A percentile compares a stretch with the other conserved stretches of the same genome.
Evolutionary conservation across 805 yeast species (phyloP).

Genomic region (Metschnikowia similis): DNA sequence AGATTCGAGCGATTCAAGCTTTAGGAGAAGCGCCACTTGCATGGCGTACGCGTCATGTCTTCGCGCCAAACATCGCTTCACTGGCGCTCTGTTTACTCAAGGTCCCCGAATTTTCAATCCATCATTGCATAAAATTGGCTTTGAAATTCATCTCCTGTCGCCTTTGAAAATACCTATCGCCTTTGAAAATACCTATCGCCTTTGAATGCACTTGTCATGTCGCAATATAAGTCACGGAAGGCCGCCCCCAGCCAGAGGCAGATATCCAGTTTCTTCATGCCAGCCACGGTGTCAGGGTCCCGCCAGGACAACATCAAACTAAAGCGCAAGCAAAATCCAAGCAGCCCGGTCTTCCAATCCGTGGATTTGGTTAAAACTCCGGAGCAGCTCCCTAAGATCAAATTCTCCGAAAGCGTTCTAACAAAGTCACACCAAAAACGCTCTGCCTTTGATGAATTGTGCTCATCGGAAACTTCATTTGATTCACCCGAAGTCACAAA

Average conservation of each 20-base stretch:
- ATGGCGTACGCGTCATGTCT: neutral
- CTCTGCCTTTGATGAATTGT: constrained; percentile 16
- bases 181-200: neutral
- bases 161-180: neutral
- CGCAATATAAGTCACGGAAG: constrained; percentile 12
- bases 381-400: constrained; percentile 2
- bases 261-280: constrained; percentile 28
- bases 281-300: constrained; percentile 3
- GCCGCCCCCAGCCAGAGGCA: constrained; percentile 19
- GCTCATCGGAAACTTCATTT: constrained; percentile 30
- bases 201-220: neutral
- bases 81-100: neutral
- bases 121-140: neutral
- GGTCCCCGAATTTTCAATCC: neutral
- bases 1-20: too few relatives aligned
- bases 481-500: constrained; percentile 36
- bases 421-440: constrained; percentile 8
- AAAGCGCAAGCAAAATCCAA: neutral
- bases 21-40: too few relatives aligned
- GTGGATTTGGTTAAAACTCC: constrained; percentile 3
- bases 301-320: neutral
- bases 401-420: constrained; percentile 2
- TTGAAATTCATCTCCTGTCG: neutral
- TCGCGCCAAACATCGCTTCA: neutral
- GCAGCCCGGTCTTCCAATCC: neutral